Conservation (phyloP, 305 asterid species). For the Lippia alba region DNA sequence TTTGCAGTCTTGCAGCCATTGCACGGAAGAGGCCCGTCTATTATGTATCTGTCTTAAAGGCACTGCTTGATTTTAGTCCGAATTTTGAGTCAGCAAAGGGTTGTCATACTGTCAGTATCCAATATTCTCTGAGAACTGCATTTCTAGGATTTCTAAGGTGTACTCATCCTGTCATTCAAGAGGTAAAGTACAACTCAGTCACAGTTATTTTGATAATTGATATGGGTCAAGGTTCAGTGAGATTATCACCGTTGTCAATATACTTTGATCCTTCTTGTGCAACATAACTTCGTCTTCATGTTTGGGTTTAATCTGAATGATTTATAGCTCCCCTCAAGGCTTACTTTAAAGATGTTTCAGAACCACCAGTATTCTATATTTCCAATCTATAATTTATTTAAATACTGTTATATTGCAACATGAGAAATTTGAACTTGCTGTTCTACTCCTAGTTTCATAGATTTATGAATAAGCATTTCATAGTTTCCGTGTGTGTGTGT, state of each 20-base stretch:
- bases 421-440: constrained; percentile 3
- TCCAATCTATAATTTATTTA: constrained; percentile 19
- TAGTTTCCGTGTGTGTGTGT: no score
- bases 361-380: constrained; percentile 2
- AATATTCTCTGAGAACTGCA: constrained; percentile 90
- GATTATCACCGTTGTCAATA: constrained; percentile 14
- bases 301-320: constrained; percentile 30
- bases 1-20: constrained; percentile 86
- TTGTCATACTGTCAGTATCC: constrained; percentile 79
- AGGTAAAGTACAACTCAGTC: constrained; percentile 58
- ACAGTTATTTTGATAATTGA: constrained; percentile 24
- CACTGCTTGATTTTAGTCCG: constrained; percentile 76
- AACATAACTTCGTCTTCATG: constrained; percentile 14
- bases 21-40: constrained; percentile 82
- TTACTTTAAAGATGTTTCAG: constrained; percentile 24
- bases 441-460: constrained; percentile 8
- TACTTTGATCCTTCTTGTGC: constrained; percentile 3
- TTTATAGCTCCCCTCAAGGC: constrained; percentile 8
- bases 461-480: not conserved
- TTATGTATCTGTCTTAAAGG: constrained; percentile 66
- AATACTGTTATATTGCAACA: constrained; percentile 9
- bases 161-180: constrained; percentile 70
- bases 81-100: constrained; percentile 65
- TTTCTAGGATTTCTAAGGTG: constrained; percentile 93
- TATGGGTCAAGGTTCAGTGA: constrained; percentile 18